A percentile compares a stretch with the other conserved stretches of the same genome.
These are phyloP conservation scores for Bretschneidera sinensis DNA, from an alignment of 345 rosid genomes.

Conservation along the genomic window DNA sequence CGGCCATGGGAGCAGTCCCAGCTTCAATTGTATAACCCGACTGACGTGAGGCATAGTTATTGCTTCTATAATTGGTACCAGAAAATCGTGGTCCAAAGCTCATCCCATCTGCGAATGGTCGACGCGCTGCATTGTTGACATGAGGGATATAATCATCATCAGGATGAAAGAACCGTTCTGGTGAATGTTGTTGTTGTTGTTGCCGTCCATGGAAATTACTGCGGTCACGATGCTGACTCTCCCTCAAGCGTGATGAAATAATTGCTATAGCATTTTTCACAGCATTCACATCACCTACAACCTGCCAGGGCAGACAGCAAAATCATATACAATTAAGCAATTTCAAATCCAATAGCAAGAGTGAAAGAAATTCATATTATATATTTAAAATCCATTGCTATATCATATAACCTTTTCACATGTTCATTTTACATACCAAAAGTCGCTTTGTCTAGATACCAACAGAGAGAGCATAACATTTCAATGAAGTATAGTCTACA, in stretches of 20 bases:
- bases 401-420: not conserved
- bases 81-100: conserved; percentile 49
- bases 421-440: not conserved
- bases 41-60: conserved; percentile 46
- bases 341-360: not conserved
- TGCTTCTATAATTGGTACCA: conserved; percentile 44
- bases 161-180: conserved; percentile 60
- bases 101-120: conserved; percentile 50
- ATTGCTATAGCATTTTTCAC: conserved; percentile 76
- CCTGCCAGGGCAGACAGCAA: conserved; percentile 38
- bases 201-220: conserved; percentile 76
- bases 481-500: not conserved
- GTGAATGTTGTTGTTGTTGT: conserved; percentile 65
- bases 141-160: conserved; percentile 80
- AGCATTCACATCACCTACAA: conserved; percentile 72
- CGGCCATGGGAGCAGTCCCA: conserved; percentile 45
- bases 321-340: conserved; percentile 6
- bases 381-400: not conserved
- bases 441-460: not conserved
- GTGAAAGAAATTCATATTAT: not conserved
- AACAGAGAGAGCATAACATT: not conserved
- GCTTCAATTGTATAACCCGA: conserved; percentile 47
- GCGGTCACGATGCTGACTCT: conserved; percentile 97
- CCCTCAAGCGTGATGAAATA: conserved; percentile 83
- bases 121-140: conserved; percentile 41